phyloP scores from a whole-genome alignment of 345 rosid genomes.

The Atalantia buxifolia region DNA sequence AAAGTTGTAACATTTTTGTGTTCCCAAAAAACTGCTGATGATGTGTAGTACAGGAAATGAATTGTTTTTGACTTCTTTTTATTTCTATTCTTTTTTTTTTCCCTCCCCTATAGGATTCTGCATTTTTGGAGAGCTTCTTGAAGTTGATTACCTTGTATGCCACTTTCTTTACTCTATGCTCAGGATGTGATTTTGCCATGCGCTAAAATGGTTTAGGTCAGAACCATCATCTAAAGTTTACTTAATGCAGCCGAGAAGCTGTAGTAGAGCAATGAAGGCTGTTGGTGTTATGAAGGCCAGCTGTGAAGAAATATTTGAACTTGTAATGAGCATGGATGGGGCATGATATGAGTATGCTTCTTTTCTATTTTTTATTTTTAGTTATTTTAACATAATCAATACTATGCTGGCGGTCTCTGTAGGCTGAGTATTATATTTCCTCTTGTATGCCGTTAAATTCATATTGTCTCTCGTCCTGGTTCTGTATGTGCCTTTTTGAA shows the following conservation, averaged over 20 bases:
- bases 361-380: slow-evolving; percentile 12
- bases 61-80: slow-evolving; percentile 6
- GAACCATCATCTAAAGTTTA: slow-evolving; percentile 23
- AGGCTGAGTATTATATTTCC: neutral
- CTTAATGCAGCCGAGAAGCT: slow-evolving; percentile 90
- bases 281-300: slow-evolving; percentile 96
- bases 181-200: slow-evolving; percentile 14
- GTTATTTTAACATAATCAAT: neutral
- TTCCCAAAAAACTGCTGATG: neutral
- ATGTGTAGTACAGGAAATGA: neutral
- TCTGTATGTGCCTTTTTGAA: neutral
- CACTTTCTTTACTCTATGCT: slow-evolving; percentile 20
- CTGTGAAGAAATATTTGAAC: slow-evolving; percentile 97
- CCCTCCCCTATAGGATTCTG: slow-evolving; percentile 68
- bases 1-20: neutral
- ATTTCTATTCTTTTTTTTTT: slow-evolving; percentile 1
- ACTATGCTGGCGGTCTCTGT: neutral
- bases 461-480: neutral
- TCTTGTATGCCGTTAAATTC: neutral
- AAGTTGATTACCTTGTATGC: slow-evolving; percentile 95
- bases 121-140: slow-evolving; percentile 98
- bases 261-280: slow-evolving; percentile 99
- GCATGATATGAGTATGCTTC: slow-evolving; percentile 95
- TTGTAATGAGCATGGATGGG: slow-evolving; percentile 99
- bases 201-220: slow-evolving; percentile 15